A percentile compares a stretch with the other conserved stretches of the same genome.
Conservation (phyloP, 2,329 filamentous ascomycete genomes). For the Trichoderma lentiforme region DNA sequence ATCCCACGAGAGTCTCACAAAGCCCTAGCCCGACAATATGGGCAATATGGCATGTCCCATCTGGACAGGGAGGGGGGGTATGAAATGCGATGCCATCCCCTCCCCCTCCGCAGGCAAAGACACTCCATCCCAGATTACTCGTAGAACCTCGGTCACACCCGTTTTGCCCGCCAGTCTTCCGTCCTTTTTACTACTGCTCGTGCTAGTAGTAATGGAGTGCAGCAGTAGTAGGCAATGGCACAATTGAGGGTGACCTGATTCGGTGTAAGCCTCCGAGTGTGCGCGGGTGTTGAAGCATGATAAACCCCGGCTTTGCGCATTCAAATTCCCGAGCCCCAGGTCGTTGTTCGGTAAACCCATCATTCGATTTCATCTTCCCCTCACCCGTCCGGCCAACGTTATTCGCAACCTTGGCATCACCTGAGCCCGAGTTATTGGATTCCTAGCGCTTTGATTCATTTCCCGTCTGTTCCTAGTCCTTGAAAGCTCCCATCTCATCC, state of each 20-base stretch:
- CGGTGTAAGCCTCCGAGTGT: constrained; percentile 18
- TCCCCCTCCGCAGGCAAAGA: neutral
- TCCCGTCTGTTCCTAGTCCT: neutral
- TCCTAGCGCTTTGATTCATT: neutral
- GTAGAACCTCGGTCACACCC: constrained; percentile 11
- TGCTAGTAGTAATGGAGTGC: neutral
- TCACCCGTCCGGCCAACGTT: constrained; percentile 3
- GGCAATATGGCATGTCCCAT: neutral
- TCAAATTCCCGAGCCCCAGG: neutral
- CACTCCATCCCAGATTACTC: neutral
- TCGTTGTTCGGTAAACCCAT: neutral
- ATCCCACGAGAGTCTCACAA: constrained; percentile 5
- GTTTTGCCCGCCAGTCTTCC: neutral
- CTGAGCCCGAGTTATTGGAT: constrained; percentile 1
- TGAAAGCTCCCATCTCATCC: constrained; percentile 2
- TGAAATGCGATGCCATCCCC: neutral
- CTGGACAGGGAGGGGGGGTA: constrained; percentile 1
- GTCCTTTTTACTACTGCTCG: neutral
- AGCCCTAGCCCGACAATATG: neutral
- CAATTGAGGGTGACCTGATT: constrained; percentile 9
- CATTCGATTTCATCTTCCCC: constrained; percentile 14
- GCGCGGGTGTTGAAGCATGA: neutral
- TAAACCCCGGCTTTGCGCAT: neutral
- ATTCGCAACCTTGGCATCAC: neutral
- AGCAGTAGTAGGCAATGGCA: neutral